Conservation (phyloP, 192 early-diverging fungal species). For the Mortierella antarctica region DNA sequence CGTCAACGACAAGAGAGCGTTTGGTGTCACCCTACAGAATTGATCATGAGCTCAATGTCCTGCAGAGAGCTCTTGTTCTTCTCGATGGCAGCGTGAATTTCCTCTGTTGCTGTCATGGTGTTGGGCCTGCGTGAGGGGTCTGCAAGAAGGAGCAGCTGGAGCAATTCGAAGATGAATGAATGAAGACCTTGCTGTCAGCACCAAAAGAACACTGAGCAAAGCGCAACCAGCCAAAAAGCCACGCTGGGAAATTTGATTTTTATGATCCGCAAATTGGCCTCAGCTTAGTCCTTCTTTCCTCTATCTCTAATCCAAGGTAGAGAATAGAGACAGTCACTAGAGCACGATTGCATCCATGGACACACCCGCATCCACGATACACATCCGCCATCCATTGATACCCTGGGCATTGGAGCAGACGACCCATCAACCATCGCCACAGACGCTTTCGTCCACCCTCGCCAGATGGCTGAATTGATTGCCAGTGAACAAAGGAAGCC, state of each 20-base stretch:
- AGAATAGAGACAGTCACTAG: slow-evolving; percentile 36
- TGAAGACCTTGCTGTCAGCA: no score
- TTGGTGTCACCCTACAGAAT: slow-evolving; percentile 18
- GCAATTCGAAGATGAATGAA: not conserved
- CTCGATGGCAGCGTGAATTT: slow-evolving; percentile 21
- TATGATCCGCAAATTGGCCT: not conserved
- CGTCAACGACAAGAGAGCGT: not conserved
- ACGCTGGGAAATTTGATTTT: slow-evolving; percentile 12
- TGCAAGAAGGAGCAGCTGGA: not conserved
- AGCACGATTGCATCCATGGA: slow-evolving; percentile 2
- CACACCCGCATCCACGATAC: slow-evolving; percentile 1
- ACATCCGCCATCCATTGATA: slow-evolving; percentile 1
- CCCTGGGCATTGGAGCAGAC: not conserved
- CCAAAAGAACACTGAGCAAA: no score
- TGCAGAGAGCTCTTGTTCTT: slow-evolving; percentile 29
- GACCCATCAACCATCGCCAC: slow-evolving; percentile 5
- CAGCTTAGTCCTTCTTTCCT: slow-evolving; percentile 39
- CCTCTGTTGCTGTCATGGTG: slow-evolving; percentile 16
- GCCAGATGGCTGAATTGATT: no score
- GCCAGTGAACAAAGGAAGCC: no score
- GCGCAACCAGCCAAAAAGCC: no score
- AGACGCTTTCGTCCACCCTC: not conserved
- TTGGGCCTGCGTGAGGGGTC: not conserved
- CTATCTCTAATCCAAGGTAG: slow-evolving; percentile 52
- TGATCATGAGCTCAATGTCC: slow-evolving; percentile 52